Percentiles rank a stretch among this genome's conserved stretches.
These are phyloP conservation scores for Margaritispora aquatica DNA, from an alignment of 495 filamentous ascomycete genomes.

Conservation along the genomic window DNA sequence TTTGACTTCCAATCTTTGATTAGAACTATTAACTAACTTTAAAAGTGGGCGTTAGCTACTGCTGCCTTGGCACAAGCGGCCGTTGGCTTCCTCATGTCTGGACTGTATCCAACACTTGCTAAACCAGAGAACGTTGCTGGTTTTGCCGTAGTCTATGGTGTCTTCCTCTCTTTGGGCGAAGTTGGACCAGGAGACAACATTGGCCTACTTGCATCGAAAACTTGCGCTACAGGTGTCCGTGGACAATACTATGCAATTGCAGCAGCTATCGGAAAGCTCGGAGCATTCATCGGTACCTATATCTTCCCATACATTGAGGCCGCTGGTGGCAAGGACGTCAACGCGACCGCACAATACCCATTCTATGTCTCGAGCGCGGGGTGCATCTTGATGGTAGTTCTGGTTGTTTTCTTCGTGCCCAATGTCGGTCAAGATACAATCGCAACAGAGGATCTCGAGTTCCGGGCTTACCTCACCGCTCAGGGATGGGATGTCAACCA, in stretches of 20 bases:
- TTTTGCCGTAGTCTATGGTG: conserved; percentile 70
- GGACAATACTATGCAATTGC: conserved; percentile 91
- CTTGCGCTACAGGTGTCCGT: conserved; percentile 75
- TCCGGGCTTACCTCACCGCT: conserved; percentile 58
- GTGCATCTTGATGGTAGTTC: conserved; percentile 54
- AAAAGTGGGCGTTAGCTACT: conserved; percentile 57
- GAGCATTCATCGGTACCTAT: conserved; percentile 85
- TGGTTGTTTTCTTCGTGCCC: conserved; percentile 55
- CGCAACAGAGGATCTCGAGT: conserved; percentile 59
- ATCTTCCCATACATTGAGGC: conserved; percentile 67
- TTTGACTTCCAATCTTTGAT: too few relatives aligned
- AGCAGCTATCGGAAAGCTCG: conserved; percentile 79
- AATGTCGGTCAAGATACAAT: conserved; percentile 72
- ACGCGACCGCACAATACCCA: conserved; percentile 65
- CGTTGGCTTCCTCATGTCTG: conserved; percentile 86
- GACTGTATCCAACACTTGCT: conserved; percentile 57
- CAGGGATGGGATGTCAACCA: conserved; percentile 66
- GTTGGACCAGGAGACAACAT: conserved; percentile 89
- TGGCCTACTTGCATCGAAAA: conserved; percentile 80
- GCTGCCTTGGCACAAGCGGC: conserved; percentile 64
- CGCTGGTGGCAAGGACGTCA: conserved; percentile 49
- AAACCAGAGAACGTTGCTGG: conserved; percentile 58
- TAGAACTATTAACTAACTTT: too few relatives aligned
- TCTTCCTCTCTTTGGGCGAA: conserved; percentile 82
- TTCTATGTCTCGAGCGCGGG: conserved; percentile 67